Evolutionary conservation across 345 rosid species (phyloP).

Genomic region (Gossypium sturtianum): DNA sequence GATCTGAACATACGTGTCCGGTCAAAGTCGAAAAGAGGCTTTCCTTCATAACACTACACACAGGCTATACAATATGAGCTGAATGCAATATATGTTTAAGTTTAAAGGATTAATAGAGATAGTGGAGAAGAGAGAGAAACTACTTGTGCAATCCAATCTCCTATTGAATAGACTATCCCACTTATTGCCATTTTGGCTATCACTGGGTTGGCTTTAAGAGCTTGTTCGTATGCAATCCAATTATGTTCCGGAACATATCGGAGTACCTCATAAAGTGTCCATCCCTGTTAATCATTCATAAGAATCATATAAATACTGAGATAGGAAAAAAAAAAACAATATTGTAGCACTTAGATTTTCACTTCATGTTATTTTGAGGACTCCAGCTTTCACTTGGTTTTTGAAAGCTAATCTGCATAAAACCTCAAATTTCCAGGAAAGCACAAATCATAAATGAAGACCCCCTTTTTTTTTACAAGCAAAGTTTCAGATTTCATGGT

Average conservation of each 20-base stretch:
- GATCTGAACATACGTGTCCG: slow-evolving; percentile 64
- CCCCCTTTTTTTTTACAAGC: background rate
- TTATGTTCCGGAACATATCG: slow-evolving; percentile 85
- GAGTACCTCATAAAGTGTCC: slow-evolving; percentile 85
- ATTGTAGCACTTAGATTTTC: background rate
- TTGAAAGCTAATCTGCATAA: background rate
- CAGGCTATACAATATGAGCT: background rate
- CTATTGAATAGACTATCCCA: slow-evolving; percentile 75
- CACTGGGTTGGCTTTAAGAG: slow-evolving; percentile 78
- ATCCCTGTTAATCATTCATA: slow-evolving; percentile 48
- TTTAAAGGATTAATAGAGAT: background rate
- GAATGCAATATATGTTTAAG: background rate
- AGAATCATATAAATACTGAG: background rate
- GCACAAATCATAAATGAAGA: background rate
- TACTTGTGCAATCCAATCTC: slow-evolving; percentile 99
- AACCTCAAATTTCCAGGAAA: background rate
- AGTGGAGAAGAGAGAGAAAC: background rate
- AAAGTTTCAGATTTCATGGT: background rate
- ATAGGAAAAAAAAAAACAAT: background rate
- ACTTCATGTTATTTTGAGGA: background rate
- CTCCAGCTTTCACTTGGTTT: background rate
- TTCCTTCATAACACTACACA: slow-evolving; percentile 82
- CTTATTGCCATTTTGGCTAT: slow-evolving; percentile 95
- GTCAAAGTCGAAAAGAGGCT: slow-evolving; percentile 71
- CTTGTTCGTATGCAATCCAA: slow-evolving; percentile 90